A percentile compares a stretch with the other conserved stretches of the same genome.
These are phyloP conservation scores for Pleurotus salmoneostramineus DNA, from an alignment of 768 basidiomycete genomes.

Conservation along the genomic window DNA sequence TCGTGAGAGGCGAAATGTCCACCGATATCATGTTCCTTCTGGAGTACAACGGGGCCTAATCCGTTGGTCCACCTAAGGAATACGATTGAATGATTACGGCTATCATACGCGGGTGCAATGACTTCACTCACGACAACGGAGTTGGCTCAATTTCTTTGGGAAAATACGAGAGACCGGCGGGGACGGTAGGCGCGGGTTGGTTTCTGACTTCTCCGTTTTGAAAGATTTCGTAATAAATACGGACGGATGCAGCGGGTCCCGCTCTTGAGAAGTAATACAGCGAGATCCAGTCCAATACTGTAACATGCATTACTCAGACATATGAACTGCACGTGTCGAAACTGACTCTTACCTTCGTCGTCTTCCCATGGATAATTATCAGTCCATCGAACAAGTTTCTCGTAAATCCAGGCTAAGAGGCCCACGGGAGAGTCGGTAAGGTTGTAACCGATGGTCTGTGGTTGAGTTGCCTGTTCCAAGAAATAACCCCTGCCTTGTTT, in stretches of 20 bases:
- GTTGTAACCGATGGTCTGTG: slow-evolving; percentile 51
- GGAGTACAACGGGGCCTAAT: slow-evolving; percentile 38
- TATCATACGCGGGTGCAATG: background rate
- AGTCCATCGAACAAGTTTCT: slow-evolving; percentile 44
- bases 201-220: slow-evolving; percentile 13
- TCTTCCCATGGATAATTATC: slow-evolving; percentile 55
- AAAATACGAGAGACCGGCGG: slow-evolving; percentile 44
- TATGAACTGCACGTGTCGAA: background rate
- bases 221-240: slow-evolving; percentile 52
- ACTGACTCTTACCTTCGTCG: slow-evolving; percentile 39
- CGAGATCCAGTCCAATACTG: slow-evolving; percentile 60
- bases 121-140: background rate
- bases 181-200: slow-evolving; percentile 23
- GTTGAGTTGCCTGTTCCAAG: slow-evolving; percentile 37
- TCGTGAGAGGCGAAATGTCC: slow-evolving; percentile 62
- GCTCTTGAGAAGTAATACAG: slow-evolving; percentile 57
- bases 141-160: slow-evolving; percentile 33
- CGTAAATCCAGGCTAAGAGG: slow-evolving; percentile 50
- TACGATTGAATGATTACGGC: background rate
- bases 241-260: slow-evolving; percentile 51
- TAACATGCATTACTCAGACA: slow-evolving; percentile 8
- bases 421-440: slow-evolving; percentile 57
- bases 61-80: slow-evolving; percentile 36
- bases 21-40: slow-evolving; percentile 42
- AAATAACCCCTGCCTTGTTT: slow-evolving; percentile 32